Conservation (phyloP, 2,329 filamentous ascomycete genomes). For the Xylariomycetidae sp. region DNA sequence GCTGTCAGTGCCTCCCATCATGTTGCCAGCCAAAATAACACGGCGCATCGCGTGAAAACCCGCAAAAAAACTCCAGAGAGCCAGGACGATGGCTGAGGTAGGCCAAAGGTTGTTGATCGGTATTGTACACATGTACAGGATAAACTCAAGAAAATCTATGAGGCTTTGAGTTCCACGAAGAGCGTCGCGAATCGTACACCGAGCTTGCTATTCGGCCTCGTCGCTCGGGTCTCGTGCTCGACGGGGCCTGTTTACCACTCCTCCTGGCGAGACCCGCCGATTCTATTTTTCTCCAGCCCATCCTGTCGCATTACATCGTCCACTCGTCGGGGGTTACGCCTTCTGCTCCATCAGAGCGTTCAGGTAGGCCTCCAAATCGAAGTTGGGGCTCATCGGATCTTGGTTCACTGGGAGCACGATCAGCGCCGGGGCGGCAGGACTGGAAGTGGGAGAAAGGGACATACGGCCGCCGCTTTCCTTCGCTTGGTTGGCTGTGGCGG, state of each 20-base stretch:
- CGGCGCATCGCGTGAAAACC: no score
- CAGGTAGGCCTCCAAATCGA: slow-evolving; percentile 86
- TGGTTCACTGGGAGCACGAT: slow-evolving; percentile 50
- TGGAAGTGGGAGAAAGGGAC: slow-evolving; percentile 19
- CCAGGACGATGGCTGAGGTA: no score
- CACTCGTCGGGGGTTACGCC: slow-evolving; percentile 32
- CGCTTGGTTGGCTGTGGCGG: slow-evolving; percentile 27
- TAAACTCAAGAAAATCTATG: slow-evolving; percentile 27
- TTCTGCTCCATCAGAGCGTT: slow-evolving; percentile 53
- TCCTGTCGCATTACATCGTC: no score
- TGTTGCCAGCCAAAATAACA: no score
- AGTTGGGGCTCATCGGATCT: slow-evolving; percentile 80
- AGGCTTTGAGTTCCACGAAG: slow-evolving; percentile 17
- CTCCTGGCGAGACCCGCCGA: no score
- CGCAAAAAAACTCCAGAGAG: no score
- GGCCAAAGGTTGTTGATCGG: slow-evolving; percentile 21
- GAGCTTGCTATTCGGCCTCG: neutral
- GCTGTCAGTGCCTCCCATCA: no score
- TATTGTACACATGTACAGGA: slow-evolving; percentile 29
- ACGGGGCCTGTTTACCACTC: no score
- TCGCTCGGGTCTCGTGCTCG: no score
- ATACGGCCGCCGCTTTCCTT: slow-evolving; percentile 28
- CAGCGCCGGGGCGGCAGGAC: slow-evolving; percentile 8
- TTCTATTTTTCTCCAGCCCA: no score
- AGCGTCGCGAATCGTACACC: slow-evolving; percentile 23